phyloP scores from a whole-genome alignment of 495 filamentous ascomycete species.

The Penicillium bialowiezense region DNA sequence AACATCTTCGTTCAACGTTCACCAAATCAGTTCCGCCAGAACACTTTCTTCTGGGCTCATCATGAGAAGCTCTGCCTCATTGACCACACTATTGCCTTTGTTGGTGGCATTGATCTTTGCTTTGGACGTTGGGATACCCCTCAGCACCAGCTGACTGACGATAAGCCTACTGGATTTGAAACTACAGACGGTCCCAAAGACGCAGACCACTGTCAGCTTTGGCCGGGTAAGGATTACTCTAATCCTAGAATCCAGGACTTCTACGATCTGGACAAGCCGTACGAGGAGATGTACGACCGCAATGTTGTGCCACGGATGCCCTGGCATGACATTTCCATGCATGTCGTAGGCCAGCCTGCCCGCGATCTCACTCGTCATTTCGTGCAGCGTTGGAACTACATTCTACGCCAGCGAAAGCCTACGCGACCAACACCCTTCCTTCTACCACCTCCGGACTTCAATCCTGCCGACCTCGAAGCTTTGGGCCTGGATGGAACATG shows the following conservation, averaged over 20 bases:
- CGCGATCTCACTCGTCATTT: slow-evolving; percentile 94
- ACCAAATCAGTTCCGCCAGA: slow-evolving; percentile 96
- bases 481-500: slow-evolving; percentile 89
- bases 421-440: slow-evolving; percentile 92
- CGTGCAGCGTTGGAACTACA: slow-evolving; percentile 98
- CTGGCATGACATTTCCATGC: slow-evolving; percentile 99
- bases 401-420: slow-evolving; percentile 89
- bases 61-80: slow-evolving; percentile 97
- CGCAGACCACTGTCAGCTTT: slow-evolving; percentile 91
- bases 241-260: slow-evolving; percentile 96
- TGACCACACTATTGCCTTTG: slow-evolving; percentile 93
- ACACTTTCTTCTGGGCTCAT: slow-evolving; percentile 99
- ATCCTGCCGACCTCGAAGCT: slow-evolving; percentile 76
- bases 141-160: slow-evolving; percentile 84
- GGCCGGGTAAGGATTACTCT: slow-evolving; percentile 98
- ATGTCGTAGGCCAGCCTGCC: slow-evolving; percentile 94
- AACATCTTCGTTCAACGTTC: slow-evolving; percentile 96
- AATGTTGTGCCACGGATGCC: slow-evolving; percentile 89
- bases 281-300: slow-evolving; percentile 98
- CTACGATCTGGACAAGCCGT: slow-evolving; percentile 88
- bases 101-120: slow-evolving; percentile 95
- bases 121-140: slow-evolving; percentile 98
- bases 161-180: slow-evolving; percentile 95
- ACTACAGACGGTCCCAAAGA: slow-evolving; percentile 72
- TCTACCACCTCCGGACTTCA: slow-evolving; percentile 89